phyloP scores from a whole-genome alignment of 1,139 yeast genomes.

The Saccharomyces hybrid region DNA sequence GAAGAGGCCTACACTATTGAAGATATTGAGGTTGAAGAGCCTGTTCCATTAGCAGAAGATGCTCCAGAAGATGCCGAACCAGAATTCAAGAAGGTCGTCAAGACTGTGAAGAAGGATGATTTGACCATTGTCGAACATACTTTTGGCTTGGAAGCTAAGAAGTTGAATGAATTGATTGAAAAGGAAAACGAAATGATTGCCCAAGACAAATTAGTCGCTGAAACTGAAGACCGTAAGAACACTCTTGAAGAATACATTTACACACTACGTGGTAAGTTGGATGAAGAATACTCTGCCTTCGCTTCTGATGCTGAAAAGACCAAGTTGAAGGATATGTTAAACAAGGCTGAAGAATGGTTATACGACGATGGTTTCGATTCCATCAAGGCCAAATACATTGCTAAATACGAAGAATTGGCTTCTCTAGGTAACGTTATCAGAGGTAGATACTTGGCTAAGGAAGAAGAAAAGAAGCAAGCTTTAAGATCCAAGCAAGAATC shows the following conservation, averaged over 20 bases:
- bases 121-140: conserved; percentile 53
- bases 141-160: conserved; percentile 53
- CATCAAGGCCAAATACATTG: conserved; percentile 90
- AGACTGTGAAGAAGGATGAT: conserved; percentile 82
- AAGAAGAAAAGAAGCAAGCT: conserved; percentile 91
- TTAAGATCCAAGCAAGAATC: conserved; percentile 81
- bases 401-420: conserved; percentile 93
- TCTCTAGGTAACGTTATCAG: conserved; percentile 87
- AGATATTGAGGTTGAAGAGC: conserved; percentile 83
- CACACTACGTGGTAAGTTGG: conserved; percentile 92
- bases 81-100: conserved; percentile 81
- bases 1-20: conserved; percentile 92
- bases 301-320: conserved; percentile 84
- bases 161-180: conserved; percentile 59
- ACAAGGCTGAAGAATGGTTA: conserved; percentile 93
- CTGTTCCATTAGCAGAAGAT: conserved; percentile 47
- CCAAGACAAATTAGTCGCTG: conserved; percentile 92
- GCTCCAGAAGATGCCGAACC: conserved; percentile 64
- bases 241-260: conserved; percentile 97
- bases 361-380: conserved; percentile 95
- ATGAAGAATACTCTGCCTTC: conserved; percentile 77
- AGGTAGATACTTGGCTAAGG: conserved; percentile 88
- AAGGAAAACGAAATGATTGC: conserved; percentile 73
- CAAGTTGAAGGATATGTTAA: conserved; percentile 61
- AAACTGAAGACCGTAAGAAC: conserved; percentile 97